phyloP scores from a whole-genome alignment of 108 stramenopile species.

The Cyclotella baltica region DNA sequence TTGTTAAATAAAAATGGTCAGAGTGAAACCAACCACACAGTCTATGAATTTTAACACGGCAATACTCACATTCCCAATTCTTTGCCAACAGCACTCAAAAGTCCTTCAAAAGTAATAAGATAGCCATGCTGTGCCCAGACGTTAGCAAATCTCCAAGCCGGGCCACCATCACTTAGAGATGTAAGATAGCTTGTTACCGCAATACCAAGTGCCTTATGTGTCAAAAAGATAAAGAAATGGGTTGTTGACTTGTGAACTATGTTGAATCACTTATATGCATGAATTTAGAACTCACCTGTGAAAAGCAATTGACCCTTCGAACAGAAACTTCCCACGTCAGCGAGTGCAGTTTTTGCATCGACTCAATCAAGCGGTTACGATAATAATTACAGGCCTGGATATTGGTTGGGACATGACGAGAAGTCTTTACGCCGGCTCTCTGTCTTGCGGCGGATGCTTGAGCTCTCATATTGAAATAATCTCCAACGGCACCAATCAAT shows the following conservation, averaged over 20 bases:
- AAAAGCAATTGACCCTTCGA: constrained; percentile 83
- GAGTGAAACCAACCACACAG: neutral
- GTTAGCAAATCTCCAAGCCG: constrained; percentile 50
- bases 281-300: constrained; percentile 45
- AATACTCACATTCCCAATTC: constrained; percentile 68
- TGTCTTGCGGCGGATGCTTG: constrained; percentile 55
- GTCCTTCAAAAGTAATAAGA: constrained; percentile 87
- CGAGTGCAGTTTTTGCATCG: constrained; percentile 69
- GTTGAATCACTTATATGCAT: neutral
- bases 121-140: constrained; percentile 85
- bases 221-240: neutral
- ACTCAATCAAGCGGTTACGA: constrained; percentile 69
- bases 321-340: constrained; percentile 85
- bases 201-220: constrained; percentile 65
- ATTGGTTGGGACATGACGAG: constrained; percentile 59
- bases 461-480: constrained; percentile 55
- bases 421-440: constrained; percentile 56
- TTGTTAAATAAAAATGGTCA: neutral
- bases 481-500: constrained; percentile 57
- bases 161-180: constrained; percentile 78
- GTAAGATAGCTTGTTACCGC: constrained; percentile 80
- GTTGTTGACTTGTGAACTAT: neutral
- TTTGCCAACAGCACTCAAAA: constrained; percentile 88
- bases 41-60: neutral
- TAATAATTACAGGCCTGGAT: constrained; percentile 42